Percentiles rank a stretch among this genome's conserved stretches.
Evolutionary conservation across 2,329 filamentous ascomycete genomes (phyloP).

Genomic region (Helicocarpus griseus): DNA sequence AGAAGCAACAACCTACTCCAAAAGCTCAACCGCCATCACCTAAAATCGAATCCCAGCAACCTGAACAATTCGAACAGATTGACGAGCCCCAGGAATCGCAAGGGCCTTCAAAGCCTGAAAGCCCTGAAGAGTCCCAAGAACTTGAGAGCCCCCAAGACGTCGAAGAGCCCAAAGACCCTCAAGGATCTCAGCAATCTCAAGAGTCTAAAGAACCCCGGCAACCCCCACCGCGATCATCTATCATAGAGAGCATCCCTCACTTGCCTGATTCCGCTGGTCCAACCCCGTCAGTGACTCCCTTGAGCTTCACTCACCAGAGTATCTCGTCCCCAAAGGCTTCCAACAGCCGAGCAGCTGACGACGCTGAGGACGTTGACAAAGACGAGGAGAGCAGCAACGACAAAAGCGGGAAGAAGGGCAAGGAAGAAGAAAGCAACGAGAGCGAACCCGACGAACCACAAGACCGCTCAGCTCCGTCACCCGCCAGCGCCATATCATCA

Average conservation of each 20-base stretch:
- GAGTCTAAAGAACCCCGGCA: not conserved
- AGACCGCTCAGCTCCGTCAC: not conserved
- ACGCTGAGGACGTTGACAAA: not conserved
- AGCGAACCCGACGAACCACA: constrained; percentile 3
- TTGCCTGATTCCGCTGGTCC: constrained; percentile 10
- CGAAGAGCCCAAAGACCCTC: no score
- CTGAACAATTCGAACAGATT: not conserved
- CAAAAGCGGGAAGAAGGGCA: not conserved
- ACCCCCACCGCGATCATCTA: constrained; percentile 6
- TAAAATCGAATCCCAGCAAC: not conserved
- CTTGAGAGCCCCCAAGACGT: not conserved
- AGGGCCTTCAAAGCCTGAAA: not conserved
- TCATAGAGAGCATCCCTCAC: constrained; percentile 13
- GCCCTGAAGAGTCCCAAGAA: not conserved
- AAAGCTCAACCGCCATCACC: not conserved
- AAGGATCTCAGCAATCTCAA: not conserved
- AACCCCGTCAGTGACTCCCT: constrained; percentile 7
- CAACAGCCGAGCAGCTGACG: not conserved
- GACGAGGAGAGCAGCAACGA: not conserved
- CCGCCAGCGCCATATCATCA: constrained; percentile 1
- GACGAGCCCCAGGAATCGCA: not conserved
- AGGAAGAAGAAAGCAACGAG: constrained; percentile 1
- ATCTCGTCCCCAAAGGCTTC: not conserved
- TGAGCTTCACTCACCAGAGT: constrained; percentile 6
- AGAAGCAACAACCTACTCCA: constrained; percentile 4